phyloP scores from a whole-genome alignment of 2,329 filamentous ascomycete genomes.

The Chalaropsis ovoidea region DNA sequence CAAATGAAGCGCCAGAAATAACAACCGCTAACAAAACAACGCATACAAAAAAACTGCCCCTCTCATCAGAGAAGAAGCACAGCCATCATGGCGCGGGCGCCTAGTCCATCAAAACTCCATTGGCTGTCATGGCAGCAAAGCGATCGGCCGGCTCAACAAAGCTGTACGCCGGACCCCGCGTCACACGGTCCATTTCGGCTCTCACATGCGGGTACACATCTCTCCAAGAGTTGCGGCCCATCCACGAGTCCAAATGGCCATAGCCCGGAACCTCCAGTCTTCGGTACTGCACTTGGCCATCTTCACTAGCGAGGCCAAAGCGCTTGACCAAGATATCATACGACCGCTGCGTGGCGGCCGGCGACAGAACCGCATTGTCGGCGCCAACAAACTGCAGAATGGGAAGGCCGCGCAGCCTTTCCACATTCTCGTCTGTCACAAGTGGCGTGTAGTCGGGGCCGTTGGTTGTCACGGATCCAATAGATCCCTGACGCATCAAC shows the following conservation, averaged over 20 bases:
- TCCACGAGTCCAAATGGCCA: conserved; percentile 53
- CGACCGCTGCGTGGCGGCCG: conserved; percentile 43
- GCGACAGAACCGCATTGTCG: conserved; percentile 48
- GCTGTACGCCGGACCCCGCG: conserved; percentile 35
- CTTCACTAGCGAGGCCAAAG: conserved; percentile 36
- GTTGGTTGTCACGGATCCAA: conserved; percentile 45
- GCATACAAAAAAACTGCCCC: background rate
- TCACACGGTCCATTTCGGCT: conserved; percentile 46
- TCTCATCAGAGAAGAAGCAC: conserved; percentile 9
- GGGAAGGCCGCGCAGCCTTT: conserved; percentile 42
- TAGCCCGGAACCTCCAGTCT: conserved; percentile 47
- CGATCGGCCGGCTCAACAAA: conserved; percentile 39
- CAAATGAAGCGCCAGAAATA: background rate
- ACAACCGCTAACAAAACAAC: conserved; percentile 8
- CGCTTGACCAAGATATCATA: conserved; percentile 44
- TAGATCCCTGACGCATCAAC: conserved; percentile 46
- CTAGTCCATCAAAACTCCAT: conserved; percentile 35
- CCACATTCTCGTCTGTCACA: conserved; percentile 42
- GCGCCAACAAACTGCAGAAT: conserved; percentile 47
- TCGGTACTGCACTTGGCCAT: conserved; percentile 38
- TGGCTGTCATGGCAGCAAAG: conserved; percentile 36
- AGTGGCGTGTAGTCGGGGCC: conserved; percentile 40
- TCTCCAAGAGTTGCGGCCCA: conserved; percentile 48
- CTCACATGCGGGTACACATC: conserved; percentile 50
- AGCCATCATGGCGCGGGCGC: background rate